Base-by-base conservation (phyloP, 352 stramenopile genomes). In the Globisporangium orthogonon region DNA sequence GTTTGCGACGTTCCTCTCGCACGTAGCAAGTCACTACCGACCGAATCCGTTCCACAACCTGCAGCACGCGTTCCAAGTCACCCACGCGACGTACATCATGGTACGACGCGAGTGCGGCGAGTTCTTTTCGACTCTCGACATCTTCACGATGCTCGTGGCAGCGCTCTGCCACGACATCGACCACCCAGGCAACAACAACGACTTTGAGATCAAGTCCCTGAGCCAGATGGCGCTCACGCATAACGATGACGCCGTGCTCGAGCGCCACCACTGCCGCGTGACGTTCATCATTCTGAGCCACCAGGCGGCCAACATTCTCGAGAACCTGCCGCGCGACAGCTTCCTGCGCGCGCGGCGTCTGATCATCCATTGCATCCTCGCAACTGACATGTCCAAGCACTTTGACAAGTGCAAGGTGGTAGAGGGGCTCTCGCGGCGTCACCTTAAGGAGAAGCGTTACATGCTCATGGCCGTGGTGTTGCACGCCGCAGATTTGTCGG, bases 31-130 rank as follows among this genome's bases (percentile, higher is more conserved):
- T 48, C 79, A 87, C 54, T 92, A 92, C 65, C 73, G 76, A 18
- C 73, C 73, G 43, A 90, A 90, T 53, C 63, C 82, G 48, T 94
- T 90, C 59, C 84, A 94, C 71, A 92, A 86, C 56, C 87, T 86
- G 28, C 75, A 91, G 45, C 83, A 94, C 50, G 82, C 63, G 7
- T 82, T 91, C 45, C 76, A 89, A 53, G 78, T 92, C 4, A 62
- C 86, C 49, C 60, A 89, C 5, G 62, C 73, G 0, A 69, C 83
- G 50, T 74, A 89, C 58, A 73, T 73, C 4, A 85, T 86, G 62
- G 41, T 86, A 17, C 72, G 73, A 29, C 69, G 56, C 46, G 74
- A 84, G 43, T 86, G 76, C 45, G 76, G 78, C 35, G 78, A 76
- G 50, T 83, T 79, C 47, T 86, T 87, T 31, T 83, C 61, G 39